phyloP scores from a whole-genome alignment of 1,284 basidiomycete genomes.

The Cryptococcus depauperatus region DNA sequence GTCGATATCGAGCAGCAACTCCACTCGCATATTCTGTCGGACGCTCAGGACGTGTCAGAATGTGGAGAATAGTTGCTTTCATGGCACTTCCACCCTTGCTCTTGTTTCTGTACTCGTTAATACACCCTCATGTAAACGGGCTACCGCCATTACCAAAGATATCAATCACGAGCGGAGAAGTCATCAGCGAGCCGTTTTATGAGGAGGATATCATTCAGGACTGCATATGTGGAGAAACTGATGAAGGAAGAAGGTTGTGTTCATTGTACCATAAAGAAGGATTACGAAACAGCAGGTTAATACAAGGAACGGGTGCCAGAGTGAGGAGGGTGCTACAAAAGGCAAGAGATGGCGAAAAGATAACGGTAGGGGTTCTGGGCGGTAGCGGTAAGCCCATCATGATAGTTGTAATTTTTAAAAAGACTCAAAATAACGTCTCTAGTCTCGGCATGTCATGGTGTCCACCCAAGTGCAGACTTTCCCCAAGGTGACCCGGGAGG shows the following conservation, averaged over 20 bases:
- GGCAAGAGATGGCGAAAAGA: constrained; percentile 27
- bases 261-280: constrained; percentile 31
- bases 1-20: not conserved
- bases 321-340: constrained; percentile 28
- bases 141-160: constrained; percentile 36
- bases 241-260: constrained; percentile 30
- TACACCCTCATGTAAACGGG: constrained; percentile 34
- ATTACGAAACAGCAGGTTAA: constrained; percentile 24
- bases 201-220: constrained; percentile 11
- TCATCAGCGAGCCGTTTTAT: constrained; percentile 1
- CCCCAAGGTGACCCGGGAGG: constrained; percentile 41
- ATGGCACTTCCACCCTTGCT: constrained; percentile 28
- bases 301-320: constrained; percentile 33
- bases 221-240: constrained; percentile 30
- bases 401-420: too few relatives aligned
- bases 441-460: constrained; percentile 43
- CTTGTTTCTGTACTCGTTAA: constrained; percentile 27
- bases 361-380: constrained; percentile 41
- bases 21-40: constrained; percentile 3
- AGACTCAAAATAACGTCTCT: not conserved
- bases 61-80: constrained; percentile 22
- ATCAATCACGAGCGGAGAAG: constrained; percentile 15
- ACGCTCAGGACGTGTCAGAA: constrained; percentile 6
- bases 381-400: constrained; percentile 35
- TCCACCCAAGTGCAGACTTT: constrained; percentile 33